phyloP scores from a whole-genome alignment of 805 yeast species.

The Candida koratica region DNA sequence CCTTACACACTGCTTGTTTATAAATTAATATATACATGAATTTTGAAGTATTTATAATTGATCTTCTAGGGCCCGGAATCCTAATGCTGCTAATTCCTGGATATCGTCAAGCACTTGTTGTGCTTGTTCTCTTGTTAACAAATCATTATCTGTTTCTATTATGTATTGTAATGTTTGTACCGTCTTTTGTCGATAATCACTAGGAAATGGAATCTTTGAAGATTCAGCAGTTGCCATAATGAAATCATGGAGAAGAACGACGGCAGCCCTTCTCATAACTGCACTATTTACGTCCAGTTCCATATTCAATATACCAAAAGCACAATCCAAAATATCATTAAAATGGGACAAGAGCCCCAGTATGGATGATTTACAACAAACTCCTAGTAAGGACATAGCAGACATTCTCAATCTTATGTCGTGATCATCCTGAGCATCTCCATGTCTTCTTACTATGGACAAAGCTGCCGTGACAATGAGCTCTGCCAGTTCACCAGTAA shows the following conservation, averaged over 20 bases:
- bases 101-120: constrained; percentile 28
- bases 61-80: constrained; percentile 9
- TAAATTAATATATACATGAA: constrained; percentile 5
- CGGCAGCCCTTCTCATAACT: constrained; percentile 69
- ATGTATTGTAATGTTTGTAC: constrained; percentile 42
- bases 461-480: constrained; percentile 44
- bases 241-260: constrained; percentile 63
- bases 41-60: background rate
- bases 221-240: constrained; percentile 44
- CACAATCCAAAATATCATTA: constrained; percentile 65
- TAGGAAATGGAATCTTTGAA: constrained; percentile 49
- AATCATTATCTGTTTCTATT: constrained; percentile 48
- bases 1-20: constrained; percentile 12
- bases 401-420: constrained; percentile 78
- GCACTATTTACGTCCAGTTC: constrained; percentile 46
- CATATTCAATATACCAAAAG: constrained; percentile 66
- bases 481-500: constrained; percentile 43
- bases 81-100: constrained; percentile 22
- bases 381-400: constrained; percentile 80
- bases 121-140: constrained; percentile 59
- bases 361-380: constrained; percentile 57
- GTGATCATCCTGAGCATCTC: constrained; percentile 21
- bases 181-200: constrained; percentile 42
- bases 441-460: constrained; percentile 28
- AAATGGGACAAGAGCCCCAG: constrained; percentile 47